A percentile compares a stretch with the other conserved stretches of the same genome.
phyloP scores from a whole-genome alignment of 2,329 filamentous ascomycete species.

The Zymoseptoria brevis region DNA sequence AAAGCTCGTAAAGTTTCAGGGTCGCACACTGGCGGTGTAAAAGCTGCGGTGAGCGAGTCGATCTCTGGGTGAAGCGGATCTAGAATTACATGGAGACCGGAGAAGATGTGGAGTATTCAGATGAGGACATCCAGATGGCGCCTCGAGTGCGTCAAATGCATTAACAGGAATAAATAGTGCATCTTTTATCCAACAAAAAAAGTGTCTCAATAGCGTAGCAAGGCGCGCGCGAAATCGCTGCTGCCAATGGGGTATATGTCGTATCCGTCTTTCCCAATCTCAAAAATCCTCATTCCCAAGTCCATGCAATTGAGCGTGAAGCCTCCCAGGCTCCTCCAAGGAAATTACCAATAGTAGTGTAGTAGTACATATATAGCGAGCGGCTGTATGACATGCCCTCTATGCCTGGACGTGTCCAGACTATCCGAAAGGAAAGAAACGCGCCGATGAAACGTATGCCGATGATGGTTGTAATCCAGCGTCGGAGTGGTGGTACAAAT shows the following conservation, averaged over 20 bases:
- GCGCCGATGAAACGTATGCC: neutral
- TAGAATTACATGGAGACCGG: too few relatives aligned
- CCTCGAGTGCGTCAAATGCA: neutral
- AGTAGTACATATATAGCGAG: neutral
- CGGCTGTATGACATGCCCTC: neutral
- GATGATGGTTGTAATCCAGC: neutral
- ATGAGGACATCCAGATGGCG: neutral
- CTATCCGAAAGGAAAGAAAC: neutral
- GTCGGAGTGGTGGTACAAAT: neutral
- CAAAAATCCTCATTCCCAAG: neutral
- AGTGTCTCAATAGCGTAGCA: neutral
- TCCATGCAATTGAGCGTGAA: neutral
- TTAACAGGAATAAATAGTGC: neutral
- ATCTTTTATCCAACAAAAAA: neutral
- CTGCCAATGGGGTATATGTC: neutral
- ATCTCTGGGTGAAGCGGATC: neutral
- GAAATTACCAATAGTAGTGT: neutral
- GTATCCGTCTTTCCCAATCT: neutral
- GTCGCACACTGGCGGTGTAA: too few relatives aligned
- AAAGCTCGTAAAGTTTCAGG: too few relatives aligned
- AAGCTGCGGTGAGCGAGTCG: neutral
- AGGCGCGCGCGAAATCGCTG: neutral
- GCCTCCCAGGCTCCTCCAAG: neutral
- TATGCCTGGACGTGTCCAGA: neutral
- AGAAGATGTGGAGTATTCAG: too few relatives aligned